phyloP scores from a whole-genome alignment of 805 yeast genomes.

The Candida sanyiensis region DNA sequence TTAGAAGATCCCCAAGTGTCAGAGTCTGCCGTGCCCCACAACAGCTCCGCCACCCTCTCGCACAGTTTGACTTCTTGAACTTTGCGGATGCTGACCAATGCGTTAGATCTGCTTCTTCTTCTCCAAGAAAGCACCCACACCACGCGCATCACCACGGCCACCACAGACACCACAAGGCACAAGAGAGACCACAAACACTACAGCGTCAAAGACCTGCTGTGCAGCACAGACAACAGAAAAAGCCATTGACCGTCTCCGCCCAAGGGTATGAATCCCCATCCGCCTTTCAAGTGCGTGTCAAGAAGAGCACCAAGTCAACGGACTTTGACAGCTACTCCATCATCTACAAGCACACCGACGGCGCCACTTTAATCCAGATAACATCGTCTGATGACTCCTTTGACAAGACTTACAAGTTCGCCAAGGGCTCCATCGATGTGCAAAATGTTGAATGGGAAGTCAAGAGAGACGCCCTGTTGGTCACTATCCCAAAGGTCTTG shows the following conservation, averaged over 20 bases:
- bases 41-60: neutral
- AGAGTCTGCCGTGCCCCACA: conserved; percentile 1
- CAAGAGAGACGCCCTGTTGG: conserved; percentile 8
- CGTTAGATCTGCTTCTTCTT: neutral
- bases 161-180: too few relatives aligned
- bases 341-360: conserved; percentile 10
- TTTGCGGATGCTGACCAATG: conserved; percentile 4
- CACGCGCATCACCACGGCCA: neutral
- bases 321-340: conserved; percentile 18
- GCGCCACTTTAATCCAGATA: conserved; percentile 11
- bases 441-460: conserved; percentile 16
- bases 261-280: conserved; percentile 8
- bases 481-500: conserved; percentile 17
- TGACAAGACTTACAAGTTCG: conserved; percentile 15
- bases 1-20: conserved; percentile 8
- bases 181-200: too few relatives aligned
- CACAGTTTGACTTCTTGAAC: conserved; percentile 6
- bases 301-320: conserved; percentile 12
- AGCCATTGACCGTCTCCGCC: conserved; percentile 4
- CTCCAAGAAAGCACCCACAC: neutral
- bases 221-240: neutral
- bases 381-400: conserved; percentile 16
- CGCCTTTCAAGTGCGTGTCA: conserved; percentile 14
- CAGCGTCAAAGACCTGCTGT: neutral
- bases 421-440: conserved; percentile 12